These are phyloP conservation scores for Tuber brumale DNA, from an alignment of 495 filamentous ascomycete species.

Conservation along the genomic window DNA sequence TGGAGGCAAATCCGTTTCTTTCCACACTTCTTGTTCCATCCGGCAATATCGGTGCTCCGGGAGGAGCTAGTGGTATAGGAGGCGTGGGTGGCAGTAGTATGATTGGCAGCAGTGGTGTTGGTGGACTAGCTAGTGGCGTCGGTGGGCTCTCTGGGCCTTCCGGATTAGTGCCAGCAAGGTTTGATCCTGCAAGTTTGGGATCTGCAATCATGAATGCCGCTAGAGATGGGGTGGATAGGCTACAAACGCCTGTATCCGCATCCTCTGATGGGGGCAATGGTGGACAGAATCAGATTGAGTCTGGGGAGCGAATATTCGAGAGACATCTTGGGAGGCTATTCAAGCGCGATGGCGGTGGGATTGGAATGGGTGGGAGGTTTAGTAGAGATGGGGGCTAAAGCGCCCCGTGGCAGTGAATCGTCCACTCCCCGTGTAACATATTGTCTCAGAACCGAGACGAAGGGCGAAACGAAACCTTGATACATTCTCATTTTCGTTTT, in stretches of 20 bases:
- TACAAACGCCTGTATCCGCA: constrained; percentile 57
- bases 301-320: constrained; percentile 88
- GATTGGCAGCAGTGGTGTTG: constrained; percentile 57
- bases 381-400: constrained; percentile 40
- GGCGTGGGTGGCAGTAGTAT: constrained; percentile 35
- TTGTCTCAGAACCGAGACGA: not conserved
- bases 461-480: not conserved
- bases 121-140: constrained; percentile 46
- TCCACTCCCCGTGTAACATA: constrained; percentile 14
- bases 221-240: constrained; percentile 80
- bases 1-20: constrained; percentile 45
- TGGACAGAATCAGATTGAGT: constrained; percentile 41
- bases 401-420: not conserved
- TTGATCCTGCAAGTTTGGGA: constrained; percentile 70
- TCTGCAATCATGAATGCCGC: constrained; percentile 71
- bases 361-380: constrained; percentile 69
- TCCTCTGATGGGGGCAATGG: constrained; percentile 42
- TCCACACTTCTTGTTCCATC: constrained; percentile 26
- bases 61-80: constrained; percentile 11
- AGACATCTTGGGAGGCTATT: constrained; percentile 92
- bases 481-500: not conserved
- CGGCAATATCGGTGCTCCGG: constrained; percentile 19
- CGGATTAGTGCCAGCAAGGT: constrained; percentile 51
- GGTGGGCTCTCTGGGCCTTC: constrained; percentile 41
- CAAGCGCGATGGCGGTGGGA: constrained; percentile 66